Base-by-base conservation (phyloP, 768 basidiomycete genomes). In the Tulasnella sp. region DNA sequence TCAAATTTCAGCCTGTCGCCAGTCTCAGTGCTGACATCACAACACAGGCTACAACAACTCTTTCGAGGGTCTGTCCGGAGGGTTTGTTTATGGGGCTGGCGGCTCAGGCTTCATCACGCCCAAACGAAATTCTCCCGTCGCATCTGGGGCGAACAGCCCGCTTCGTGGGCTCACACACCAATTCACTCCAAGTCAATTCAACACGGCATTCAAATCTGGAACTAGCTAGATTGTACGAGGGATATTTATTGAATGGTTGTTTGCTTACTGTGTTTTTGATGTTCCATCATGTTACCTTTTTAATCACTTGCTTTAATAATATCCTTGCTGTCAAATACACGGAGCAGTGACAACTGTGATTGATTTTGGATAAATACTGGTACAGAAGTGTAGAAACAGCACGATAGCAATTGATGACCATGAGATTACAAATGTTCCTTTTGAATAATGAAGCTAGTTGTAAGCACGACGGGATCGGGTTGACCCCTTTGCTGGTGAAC, bases 21-120 rank as follows among this genome's bases (percentile, higher is more conserved):
- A 18, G 18, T 42, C 9, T 51, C 51, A 18, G 9, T 75, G 35
- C 55, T 78, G 76, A 77, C 61, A 51, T 44, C 35, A 79, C 29
- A 75, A 70, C 57, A 26, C 35, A 94, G 93, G 94, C 3, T 95
- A 93, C 81, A 88, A 89, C 57, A 92, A 92, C 80, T 88, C 91
- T 26, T 88, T 94, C 86, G 94, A 95, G 83, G 93, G 92, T 6
- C 85, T 95, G 16, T 92, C 90, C 78, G 94, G 93, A 32, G 94
- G 94, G 7, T 95, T 95, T 83, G 90, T 94, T 29, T 95, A 91
- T 81, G 94, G 94, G 13, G 89, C 91, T 7, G 92, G 92, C 39
- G 94, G 93, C 26, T 93, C 91, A 81, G 93, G 93, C 40, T 85
- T 94, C 76, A 94, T 94, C 81, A 94, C 94, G 11, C 93, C 93